Percentiles rank a stretch among this genome's conserved stretches.
Conservation (phyloP, 768 basidiomycete genomes). For the Suillus lakei region DNA sequence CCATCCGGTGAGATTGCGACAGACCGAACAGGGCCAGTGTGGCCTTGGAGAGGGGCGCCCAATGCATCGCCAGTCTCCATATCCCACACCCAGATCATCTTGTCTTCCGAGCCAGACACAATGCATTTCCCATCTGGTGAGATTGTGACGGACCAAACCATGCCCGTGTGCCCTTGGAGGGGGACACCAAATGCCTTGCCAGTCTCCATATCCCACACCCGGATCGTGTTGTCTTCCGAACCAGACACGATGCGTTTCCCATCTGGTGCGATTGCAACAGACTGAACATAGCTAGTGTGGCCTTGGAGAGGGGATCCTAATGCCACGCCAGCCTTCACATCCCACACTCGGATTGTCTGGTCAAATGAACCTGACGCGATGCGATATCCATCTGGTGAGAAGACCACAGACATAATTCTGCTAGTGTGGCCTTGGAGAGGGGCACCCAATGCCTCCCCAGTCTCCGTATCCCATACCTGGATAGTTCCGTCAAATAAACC, state of each 20-base stretch:
- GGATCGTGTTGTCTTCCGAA: neutral
- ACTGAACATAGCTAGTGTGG: neutral
- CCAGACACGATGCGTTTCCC: neutral
- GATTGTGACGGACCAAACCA: neutral
- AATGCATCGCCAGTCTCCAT: neutral
- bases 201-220: slow-evolving; percentile 17
- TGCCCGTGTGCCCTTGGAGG: neutral
- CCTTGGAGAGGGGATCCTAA: slow-evolving; percentile 19
- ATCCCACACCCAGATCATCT: slow-evolving; percentile 5
- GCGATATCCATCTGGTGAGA: slow-evolving; percentile 31
- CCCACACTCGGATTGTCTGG: neutral
- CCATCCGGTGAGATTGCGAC: slow-evolving; percentile 20
- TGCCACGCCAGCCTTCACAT: slow-evolving; percentile 16
- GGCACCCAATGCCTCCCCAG: neutral
- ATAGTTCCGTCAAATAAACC: slow-evolving; percentile 12
- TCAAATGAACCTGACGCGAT: slow-evolving; percentile 25
- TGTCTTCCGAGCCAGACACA: slow-evolving; percentile 8
- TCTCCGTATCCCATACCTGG: slow-evolving; percentile 8
- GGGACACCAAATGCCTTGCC: neutral
- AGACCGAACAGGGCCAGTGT: slow-evolving; percentile 4
- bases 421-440: neutral
- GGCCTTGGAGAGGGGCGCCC: neutral
- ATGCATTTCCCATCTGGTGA: slow-evolving; percentile 1
- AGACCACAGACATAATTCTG: slow-evolving; percentile 16
- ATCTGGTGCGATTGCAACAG: slow-evolving; percentile 7